Percentiles rank a stretch among this genome's conserved stretches.
phyloP scores from a whole-genome alignment of 805 yeast genomes.

The Dipodascus geniculatus region DNA sequence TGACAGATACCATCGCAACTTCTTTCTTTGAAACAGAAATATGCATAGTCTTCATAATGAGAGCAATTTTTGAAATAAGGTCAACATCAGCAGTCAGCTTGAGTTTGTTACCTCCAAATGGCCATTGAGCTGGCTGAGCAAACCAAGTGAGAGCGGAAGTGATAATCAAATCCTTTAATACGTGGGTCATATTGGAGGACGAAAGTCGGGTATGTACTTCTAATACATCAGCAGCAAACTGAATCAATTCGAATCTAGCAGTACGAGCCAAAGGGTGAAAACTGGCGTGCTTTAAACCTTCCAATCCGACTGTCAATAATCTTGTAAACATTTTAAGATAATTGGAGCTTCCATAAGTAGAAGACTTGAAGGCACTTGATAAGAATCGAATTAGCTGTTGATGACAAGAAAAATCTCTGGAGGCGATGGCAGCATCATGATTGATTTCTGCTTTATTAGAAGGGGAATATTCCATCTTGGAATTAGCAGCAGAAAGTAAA shows the following conservation, averaged over 20 bases:
- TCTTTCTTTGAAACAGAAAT: constrained; percentile 8
- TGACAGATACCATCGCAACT: constrained; percentile 23
- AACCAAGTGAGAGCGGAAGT: constrained; percentile 77
- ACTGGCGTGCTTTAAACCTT: constrained; percentile 56
- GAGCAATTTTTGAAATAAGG: constrained; percentile 42
- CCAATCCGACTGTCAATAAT: constrained; percentile 28
- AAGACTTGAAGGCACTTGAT: constrained; percentile 68
- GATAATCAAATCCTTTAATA: constrained; percentile 41
- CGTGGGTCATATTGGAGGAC: constrained; percentile 31
- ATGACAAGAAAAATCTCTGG: constrained; percentile 53
- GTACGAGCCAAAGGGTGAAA: constrained; percentile 73
- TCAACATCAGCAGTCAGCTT: constrained; percentile 59
- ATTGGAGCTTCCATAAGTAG: constrained; percentile 59
- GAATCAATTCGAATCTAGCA: constrained; percentile 60
- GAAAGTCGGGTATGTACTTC: constrained; percentile 40
- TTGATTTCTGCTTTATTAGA: constrained; percentile 52
- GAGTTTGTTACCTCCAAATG: constrained; percentile 74
- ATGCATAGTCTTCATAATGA: constrained; percentile 19
- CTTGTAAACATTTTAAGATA: constrained; percentile 57
- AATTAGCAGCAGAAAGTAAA: constrained; percentile 44
- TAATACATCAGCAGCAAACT: constrained; percentile 55
- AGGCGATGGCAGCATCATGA: constrained; percentile 38
- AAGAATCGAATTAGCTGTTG: constrained; percentile 53
- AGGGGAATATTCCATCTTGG: constrained; percentile 83
- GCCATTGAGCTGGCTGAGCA: constrained; percentile 46